Evolutionary conservation across 2,329 filamentous ascomycete species (phyloP), one percentile per base, ranked within the genome.

Genomic region (Juglanconis oblonga): DNA sequence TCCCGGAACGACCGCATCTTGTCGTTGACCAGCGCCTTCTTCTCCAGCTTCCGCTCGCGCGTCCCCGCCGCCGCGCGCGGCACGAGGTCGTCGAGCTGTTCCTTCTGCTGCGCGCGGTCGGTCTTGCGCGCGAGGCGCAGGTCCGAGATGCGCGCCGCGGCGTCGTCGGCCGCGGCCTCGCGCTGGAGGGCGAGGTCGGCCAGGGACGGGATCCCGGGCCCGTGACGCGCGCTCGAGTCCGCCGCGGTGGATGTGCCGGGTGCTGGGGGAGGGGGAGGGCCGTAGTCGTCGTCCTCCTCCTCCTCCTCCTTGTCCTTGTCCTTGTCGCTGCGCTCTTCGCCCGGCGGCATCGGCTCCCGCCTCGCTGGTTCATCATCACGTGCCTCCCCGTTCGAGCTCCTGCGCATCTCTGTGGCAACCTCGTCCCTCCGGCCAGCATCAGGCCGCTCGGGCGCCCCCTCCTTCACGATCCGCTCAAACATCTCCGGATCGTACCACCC

Each of bases 401-500:
- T 11, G 66, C 36, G 31, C 33, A 35, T 40, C 31, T 2, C n/a
- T 44, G 1, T 44, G 29, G 24, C 10, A 40, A 4, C 2, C 9
- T 49, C 13, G 11, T 7, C 17, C 10, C 42, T 7, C 14, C 11
- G 45, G 14, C 14, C 14, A 7, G 35, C 17, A 42, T 29, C 13
- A 10, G 48, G 10, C 47, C 57, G 24, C 24, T 24, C 44, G 1
- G 57, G 53, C 1, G 49, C n/a, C n/a, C n/a, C 52, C 50, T 33
- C 62, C 6, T 59, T 62, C 1, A 66, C 55, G 7, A 65, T 61
- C 3, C 67, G 62, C 54, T 67, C 57, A 63, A 91, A 85, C 64
- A 87, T 90, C 60, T 83, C 83, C 7, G 92, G 90, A 70, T 96
- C 91, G 74, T 98, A 99, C 94, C 94, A 99, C 51, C 91, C 91